Conservation (phyloP, 345 rosid species). For the Salix dunnii region DNA sequence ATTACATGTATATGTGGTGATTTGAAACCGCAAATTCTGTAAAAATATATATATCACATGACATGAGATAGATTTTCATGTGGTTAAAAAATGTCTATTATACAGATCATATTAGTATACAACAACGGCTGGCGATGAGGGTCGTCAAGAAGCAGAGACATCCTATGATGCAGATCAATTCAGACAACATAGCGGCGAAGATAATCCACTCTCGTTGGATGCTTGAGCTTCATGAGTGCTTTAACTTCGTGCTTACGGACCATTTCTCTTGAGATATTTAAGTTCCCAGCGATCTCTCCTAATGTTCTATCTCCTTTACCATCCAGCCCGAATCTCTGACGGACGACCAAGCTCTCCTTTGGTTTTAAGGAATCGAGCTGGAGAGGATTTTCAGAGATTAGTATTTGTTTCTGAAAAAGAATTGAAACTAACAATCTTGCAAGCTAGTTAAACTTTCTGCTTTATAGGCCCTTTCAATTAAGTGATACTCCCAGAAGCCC, state of each 20-base stretch:
- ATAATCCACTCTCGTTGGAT: slow-evolving; percentile 81
- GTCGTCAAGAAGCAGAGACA: not conserved
- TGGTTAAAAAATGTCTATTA: slow-evolving; percentile 23
- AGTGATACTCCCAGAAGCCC: not conserved
- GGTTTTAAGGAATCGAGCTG: slow-evolving; percentile 93
- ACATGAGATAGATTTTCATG: slow-evolving; percentile 17
- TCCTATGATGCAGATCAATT: slow-evolving; percentile 17
- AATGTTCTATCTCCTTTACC: slow-evolving; percentile 92
- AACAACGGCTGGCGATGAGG: not conserved
- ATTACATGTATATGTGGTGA: slow-evolving; percentile 6
- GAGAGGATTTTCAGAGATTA: not conserved
- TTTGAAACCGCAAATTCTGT: slow-evolving; percentile 5
- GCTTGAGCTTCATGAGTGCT: slow-evolving; percentile 96
- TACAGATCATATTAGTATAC: slow-evolving; percentile 22
- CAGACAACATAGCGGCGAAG: slow-evolving; percentile 66
- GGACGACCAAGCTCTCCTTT: slow-evolving; percentile 86
- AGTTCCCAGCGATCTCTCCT: slow-evolving; percentile 89
- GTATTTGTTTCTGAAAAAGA: not conserved
- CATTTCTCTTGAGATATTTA: slow-evolving; percentile 95
- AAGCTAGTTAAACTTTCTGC: not conserved
- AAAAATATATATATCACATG: slow-evolving; percentile 14
- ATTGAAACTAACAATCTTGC: not conserved
- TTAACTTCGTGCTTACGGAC: slow-evolving; percentile 93
- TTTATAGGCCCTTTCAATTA: not conserved
- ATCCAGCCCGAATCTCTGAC: slow-evolving; percentile 90